Evolutionary conservation across 2,329 filamentous ascomycete species (phyloP), one percentile per base, ranked within the genome.

Genomic region (Ambrosiella xylebori): DNA sequence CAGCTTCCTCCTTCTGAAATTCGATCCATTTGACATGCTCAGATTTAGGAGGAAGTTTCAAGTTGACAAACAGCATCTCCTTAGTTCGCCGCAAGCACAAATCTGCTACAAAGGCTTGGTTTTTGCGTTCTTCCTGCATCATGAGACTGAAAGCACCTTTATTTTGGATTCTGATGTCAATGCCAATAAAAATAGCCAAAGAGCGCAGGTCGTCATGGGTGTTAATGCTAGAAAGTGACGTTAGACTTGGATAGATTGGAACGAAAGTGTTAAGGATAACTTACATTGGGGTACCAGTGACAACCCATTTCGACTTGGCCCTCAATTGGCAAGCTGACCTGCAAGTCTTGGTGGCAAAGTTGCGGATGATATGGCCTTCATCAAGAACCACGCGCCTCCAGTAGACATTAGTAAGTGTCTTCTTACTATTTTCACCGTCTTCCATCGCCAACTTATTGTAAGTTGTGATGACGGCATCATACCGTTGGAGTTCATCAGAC

Each of bases 51-150:
- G 89, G 88, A 7, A 95, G 74, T 61, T 82, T 85, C 17, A 95
- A 73, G 63, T 95, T 87, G 56, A 95, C 79, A 65, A 94, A 95
- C 4, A 77, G 77, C 88, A 95, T 95, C 58, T 91, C 84, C 67
- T 95, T 95, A 68, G 82, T 85, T 41, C 89, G 80, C 41, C 89
- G 80, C 19, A 95, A 74, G 64, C 86, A 93, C 52, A 95, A 77
- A 15, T 85, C 82, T n/a, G 76, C 76, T 81, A 95, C 90, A 50
- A 95, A 75, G 4, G 81, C 77, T 65, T 91, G 85, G 2, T 94
- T 75, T 2, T 91, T 71, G 9, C 85, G 37, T 86, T 78, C 44
- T 84, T 82, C 40, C 63, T 64, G 49, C 60, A 93, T 76, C 38
- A 82, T 76, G 11, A 76, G 73, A 64, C 88, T 85, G 71, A 95